Base-by-base conservation (phyloP, 2,329 filamentous ascomycete genomes). In the Alternaria infectoria region DNA sequence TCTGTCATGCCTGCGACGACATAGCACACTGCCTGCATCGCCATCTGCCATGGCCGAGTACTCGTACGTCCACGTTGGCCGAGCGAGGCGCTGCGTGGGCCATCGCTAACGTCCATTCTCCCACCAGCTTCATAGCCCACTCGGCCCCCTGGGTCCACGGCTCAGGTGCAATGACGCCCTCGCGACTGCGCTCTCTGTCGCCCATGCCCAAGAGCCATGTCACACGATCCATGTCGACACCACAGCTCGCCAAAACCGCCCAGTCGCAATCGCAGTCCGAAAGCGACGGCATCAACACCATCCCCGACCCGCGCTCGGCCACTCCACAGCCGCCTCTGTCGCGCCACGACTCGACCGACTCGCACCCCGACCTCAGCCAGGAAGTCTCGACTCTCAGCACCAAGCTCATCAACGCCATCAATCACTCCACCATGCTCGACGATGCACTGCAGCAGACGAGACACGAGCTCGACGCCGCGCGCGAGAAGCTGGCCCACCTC, bases 371-470 rank as follows among this genome's bases (percentile, higher is more conserved):
- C 71, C 76, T 90, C 46, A 90, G 86, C 76, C 85, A 85, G 69
- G 96, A 98, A 81, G 93, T 99, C 26, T 92, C 95, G 8, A 89
- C 92, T 7, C 85, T 99, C 30, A 98, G 93, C 81, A 95, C 93
- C 52, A 99, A 99, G 80, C 89, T 99, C 67, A 95, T 99, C 72
- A 95, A 96, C 76, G 95, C 96, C 47, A 97, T 99, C 81, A 99
- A 99, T 78, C 91, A 97, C 79, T 94, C 97, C 80, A 97, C 94
- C 8, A 90, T 88, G 21, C 86, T 99, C 47, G 96, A 98, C 80
- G 96, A 99, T 79, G 92, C 89, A 11, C 85, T 99, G 17, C 91
- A 93, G 54, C 89, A 89, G 55, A 91, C 93, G 15, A 89, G 93
- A 40, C 90, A 94, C 77, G 93, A 98, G 76, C 84, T 98, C 50